Evolutionary conservation across 2,329 filamentous ascomycete genomes (phyloP).

Genomic region (Xylaria polymorpha): DNA sequence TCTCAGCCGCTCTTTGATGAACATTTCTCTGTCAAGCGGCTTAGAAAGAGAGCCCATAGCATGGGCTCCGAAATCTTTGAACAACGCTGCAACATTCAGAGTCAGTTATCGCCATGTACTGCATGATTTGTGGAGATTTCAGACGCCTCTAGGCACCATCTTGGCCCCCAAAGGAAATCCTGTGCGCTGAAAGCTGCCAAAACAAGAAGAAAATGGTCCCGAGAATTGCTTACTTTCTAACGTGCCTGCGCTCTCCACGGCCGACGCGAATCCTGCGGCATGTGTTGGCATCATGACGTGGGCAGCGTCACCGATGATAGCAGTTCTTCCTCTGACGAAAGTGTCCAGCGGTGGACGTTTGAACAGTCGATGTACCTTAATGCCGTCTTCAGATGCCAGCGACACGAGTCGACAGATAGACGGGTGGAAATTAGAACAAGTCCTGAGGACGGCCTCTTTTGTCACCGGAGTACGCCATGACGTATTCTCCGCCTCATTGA

Average conservation of each 20-base stretch:
- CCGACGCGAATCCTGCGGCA: conserved; percentile 34
- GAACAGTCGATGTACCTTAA: conserved; percentile 37
- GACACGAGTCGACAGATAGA: conserved; percentile 27
- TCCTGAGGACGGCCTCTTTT: conserved; percentile 30
- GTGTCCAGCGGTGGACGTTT: conserved; percentile 34
- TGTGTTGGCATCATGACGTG: conserved; percentile 42
- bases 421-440: conserved; percentile 36
- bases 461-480: conserved; percentile 30
- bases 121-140: too few species aligned
- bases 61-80: conserved; percentile 7
- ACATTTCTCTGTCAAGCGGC: neutral
- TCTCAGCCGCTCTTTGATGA: conserved; percentile 30
- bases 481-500: conserved; percentile 14
- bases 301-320: conserved; percentile 36
- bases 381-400: conserved; percentile 39
- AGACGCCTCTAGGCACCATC: too few species aligned
- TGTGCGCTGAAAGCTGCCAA: too few species aligned
- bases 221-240: conserved; percentile 19
- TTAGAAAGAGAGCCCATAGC: too few species aligned
- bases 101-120: too few species aligned
- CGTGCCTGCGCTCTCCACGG: conserved; percentile 38
- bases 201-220: too few species aligned
- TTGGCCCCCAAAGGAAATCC: too few species aligned
- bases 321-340: conserved; percentile 38
- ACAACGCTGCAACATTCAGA: conserved; percentile 11